phyloP scores from a whole-genome alignment of 192 early-diverging fungal genomes.

The Entomortierella beljakovae region DNA sequence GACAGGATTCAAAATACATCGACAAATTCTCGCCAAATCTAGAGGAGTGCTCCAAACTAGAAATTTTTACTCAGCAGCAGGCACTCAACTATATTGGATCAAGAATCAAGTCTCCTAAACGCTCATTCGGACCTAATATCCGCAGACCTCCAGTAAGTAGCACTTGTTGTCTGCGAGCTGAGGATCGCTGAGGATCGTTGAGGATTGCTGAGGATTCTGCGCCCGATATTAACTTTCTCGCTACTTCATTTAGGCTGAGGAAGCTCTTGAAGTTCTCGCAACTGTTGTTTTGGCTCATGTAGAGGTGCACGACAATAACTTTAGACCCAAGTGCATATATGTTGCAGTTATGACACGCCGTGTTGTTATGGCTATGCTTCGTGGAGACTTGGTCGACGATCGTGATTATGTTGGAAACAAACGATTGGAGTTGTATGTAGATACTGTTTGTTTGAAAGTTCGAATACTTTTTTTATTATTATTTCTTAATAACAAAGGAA shows the following conservation, averaged over 20 bases:
- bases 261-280: constrained; percentile 88
- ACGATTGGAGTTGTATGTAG: constrained; percentile 89
- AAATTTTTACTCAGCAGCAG: constrained; percentile 91
- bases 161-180: neutral
- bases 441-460: constrained; percentile 73
- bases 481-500: no score
- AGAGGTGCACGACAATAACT: constrained; percentile 88
- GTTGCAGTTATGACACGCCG: constrained; percentile 94
- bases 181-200: neutral
- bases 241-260: constrained; percentile 68
- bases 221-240: neutral
- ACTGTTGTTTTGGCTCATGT: constrained; percentile 92
- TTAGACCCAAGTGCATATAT: constrained; percentile 92
- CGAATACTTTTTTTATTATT: no score
- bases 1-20: constrained; percentile 84
- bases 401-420: constrained; percentile 99
- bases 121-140: constrained; percentile 56
- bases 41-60: constrained; percentile 81
- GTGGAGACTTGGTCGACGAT: constrained; percentile 90
- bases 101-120: constrained; percentile 77
- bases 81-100: constrained; percentile 90
- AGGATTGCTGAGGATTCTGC: neutral
- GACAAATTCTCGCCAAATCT: constrained; percentile 88
- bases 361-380: constrained; percentile 86
- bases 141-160: constrained; percentile 62